These are phyloP conservation scores for Pontederia paniculata DNA, from an alignment of 176 grass and related monocot species.

Conservation along the genomic window DNA sequence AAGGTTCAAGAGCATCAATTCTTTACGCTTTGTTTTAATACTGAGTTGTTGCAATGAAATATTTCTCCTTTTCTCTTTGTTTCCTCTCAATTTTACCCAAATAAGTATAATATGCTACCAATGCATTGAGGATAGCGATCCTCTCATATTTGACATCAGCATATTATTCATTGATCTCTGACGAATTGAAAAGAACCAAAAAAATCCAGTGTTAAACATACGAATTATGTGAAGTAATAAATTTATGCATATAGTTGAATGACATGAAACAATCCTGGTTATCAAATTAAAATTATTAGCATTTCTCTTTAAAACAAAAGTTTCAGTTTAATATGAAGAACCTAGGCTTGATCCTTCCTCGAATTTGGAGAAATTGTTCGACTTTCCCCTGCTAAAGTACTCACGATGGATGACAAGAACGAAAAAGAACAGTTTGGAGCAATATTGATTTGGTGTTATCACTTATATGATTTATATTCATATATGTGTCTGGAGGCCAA, in stretches of 20 bases:
- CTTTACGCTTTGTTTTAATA: conserved; percentile 90
- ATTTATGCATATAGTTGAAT: neutral
- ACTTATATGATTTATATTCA: too few relatives aligned
- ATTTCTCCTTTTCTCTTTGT: conserved; percentile 48
- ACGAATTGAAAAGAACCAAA: too few relatives aligned
- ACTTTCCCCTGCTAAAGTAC: conserved; percentile 91
- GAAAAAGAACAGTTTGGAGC: too few relatives aligned
- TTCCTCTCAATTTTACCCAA: too few relatives aligned
- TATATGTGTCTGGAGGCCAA: too few relatives aligned
- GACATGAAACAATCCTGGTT: neutral
- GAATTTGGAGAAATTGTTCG: conserved; percentile 80
- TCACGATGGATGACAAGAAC: conserved; percentile 47
- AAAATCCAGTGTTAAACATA: conserved; percentile 4
- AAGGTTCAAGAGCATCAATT: conserved; percentile 77
- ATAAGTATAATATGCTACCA: too few relatives aligned
- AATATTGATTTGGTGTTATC: too few relatives aligned
- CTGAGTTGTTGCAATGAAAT: conserved; percentile 81
- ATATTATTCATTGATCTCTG: too few relatives aligned
- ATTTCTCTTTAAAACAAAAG: neutral
- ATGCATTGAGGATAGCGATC: too few relatives aligned
- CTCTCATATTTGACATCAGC: too few relatives aligned
- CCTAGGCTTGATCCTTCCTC: conserved; percentile 95
- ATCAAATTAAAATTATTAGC: neutral
- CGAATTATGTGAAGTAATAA: neutral
- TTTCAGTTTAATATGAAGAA: conserved; percentile 19